A percentile compares a stretch with the other conserved stretches of the same genome.
phyloP scores from a whole-genome alignment of 2,329 filamentous ascomycete genomes.

The Colletotrichum euphorbiae region DNA sequence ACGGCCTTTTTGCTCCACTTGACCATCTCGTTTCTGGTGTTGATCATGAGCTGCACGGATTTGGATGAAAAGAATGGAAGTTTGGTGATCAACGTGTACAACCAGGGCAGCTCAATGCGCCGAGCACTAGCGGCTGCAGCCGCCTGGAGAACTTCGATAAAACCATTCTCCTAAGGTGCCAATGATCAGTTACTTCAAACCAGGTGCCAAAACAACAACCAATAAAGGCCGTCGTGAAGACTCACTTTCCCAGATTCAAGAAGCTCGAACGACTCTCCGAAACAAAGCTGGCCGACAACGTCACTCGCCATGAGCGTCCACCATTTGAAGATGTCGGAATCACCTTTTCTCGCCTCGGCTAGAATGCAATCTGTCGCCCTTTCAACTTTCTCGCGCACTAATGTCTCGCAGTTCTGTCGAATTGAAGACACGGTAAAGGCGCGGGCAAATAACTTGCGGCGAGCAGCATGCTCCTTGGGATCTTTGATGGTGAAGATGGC shows the following conservation, averaged over 20 bases:
- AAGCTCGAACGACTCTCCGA: constrained; percentile 66
- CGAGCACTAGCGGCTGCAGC: background rate
- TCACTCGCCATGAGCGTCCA: constrained; percentile 66
- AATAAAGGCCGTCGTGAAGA: background rate
- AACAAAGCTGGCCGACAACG: constrained; percentile 63
- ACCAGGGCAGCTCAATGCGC: constrained; percentile 3
- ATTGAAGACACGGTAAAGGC: constrained; percentile 53
- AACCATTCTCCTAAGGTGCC: background rate
- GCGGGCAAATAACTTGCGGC: constrained; percentile 55
- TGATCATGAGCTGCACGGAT: background rate
- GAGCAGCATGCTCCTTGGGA: constrained; percentile 12
- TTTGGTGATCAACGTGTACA: background rate
- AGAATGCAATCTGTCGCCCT: constrained; percentile 57
- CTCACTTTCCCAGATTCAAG: constrained; percentile 62
- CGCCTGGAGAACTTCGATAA: background rate
- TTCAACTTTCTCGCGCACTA: constrained; percentile 51
- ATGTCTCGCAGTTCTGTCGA: constrained; percentile 44
- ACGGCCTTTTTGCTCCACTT: constrained; percentile 15
- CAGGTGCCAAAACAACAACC: background rate
- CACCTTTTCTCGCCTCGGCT: constrained; percentile 54
- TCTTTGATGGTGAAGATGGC: constrained; percentile 21
- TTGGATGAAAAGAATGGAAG: background rate
- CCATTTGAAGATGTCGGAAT: constrained; percentile 64
- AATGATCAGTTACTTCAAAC: too few relatives aligned
- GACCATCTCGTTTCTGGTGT: background rate